Base-by-base conservation (phyloP, 768 basidiomycete genomes). In the Tubosaeta brunneosetosa region DNA sequence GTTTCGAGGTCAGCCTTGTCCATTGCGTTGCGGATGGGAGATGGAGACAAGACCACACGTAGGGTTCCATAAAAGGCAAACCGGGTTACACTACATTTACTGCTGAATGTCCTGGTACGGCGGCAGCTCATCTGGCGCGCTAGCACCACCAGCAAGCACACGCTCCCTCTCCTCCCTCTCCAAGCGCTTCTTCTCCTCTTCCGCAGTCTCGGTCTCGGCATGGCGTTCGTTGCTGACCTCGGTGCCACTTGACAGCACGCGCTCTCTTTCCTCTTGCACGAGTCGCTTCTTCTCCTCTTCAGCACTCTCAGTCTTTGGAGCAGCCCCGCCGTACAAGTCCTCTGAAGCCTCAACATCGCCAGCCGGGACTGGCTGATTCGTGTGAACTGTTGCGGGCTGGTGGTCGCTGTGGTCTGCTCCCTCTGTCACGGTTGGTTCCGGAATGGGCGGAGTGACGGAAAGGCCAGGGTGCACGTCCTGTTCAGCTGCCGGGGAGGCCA, bases 1-100 rank as follows among this genome's bases (percentile, higher is more conserved):
- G 88, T 89, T 70, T 94, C 91, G 53, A 94, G 81, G 69, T 93
- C 91, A 53, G 80, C 75, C 62, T 81, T 83, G 66, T 89, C 67
- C 67, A 69, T 69, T 6, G 53, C 11, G 38, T 19, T 8, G 49
- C 26, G n/a, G 16, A 9, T n/a, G 7, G n/a, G 36, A n/a, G 27
- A 16, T 25, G 22, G 26, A 42, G 25, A 22, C 25, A 7, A 25
- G 26, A 19, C 27, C 45, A 22, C 44, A n/a, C 36, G 9, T 40
- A 40, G 38, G 19, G 45, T 66, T 63, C 57, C 63, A 19, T 36
- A 64, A 57, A 63, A 48, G 62, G 62, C 1, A 63, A 53, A 19
- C 17, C 13, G 5, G 3, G 16, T 34, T n/a, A 47, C 26, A 32
- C 46, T 14, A 31, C 41, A 12, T 36, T 38, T 47, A 67, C 49